A percentile compares a stretch with the other conserved stretches of the same genome.
Conservation (phyloP, 2,329 filamentous ascomycete genomes). For the Grosmannia huntii region DNA sequence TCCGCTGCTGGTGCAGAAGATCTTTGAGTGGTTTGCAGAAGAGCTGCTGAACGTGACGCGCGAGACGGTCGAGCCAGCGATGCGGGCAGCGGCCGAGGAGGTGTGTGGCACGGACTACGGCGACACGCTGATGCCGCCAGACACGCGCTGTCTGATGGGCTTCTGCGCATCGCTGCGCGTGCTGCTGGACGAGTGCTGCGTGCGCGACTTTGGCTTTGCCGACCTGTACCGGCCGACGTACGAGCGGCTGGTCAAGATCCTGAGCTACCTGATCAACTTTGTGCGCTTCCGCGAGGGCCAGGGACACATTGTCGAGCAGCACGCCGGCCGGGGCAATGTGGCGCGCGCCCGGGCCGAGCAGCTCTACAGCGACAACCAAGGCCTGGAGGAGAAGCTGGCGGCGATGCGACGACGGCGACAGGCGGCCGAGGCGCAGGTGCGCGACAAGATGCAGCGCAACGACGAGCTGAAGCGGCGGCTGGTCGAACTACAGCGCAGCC, state of each 20-base stretch:
- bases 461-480: conserved; percentile 75
- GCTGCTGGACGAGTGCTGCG: conserved; percentile 75
- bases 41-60: conserved; percentile 86
- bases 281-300: conserved; percentile 93
- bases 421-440: conserved; percentile 68
- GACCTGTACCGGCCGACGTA: conserved; percentile 88
- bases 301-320: conserved; percentile 76
- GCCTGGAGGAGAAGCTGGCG: conserved; percentile 65
- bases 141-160: conserved; percentile 89
- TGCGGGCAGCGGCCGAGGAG: conserved; percentile 84
- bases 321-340: conserved; percentile 81
- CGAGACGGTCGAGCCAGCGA: conserved; percentile 86
- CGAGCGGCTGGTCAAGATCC: conserved; percentile 82
- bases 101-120: conserved; percentile 62
- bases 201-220: conserved; percentile 85
- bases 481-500: conserved; percentile 66
- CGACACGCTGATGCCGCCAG: conserved; percentile 65
- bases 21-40: conserved; percentile 96
- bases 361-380: conserved; percentile 74
- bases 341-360: conserved; percentile 81
- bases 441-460: conserved; percentile 75
- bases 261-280: conserved; percentile 98
- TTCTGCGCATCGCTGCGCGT: conserved; percentile 79
- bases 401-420: conserved; percentile 71
- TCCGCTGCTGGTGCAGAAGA: conserved; percentile 86